Conservation (phyloP, 352 stramenopile genomes). For the Globisporangium paddicum region DNA sequence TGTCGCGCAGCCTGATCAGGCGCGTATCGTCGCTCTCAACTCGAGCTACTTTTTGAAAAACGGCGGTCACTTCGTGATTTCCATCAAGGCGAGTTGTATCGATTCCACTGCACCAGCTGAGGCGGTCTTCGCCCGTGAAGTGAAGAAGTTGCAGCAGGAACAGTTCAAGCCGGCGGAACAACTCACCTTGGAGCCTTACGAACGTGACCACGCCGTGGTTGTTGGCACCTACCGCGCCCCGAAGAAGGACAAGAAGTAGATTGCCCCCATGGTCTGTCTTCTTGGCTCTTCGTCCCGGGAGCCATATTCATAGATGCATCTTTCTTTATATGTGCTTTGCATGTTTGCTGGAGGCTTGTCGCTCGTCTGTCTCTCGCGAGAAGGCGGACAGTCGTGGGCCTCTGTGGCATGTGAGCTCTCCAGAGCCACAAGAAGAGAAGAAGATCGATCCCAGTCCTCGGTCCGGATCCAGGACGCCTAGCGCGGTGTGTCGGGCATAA, state of each 20-base stretch:
- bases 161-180: constrained; percentile 99
- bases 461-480: constrained; percentile 2
- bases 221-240: constrained; percentile 94
- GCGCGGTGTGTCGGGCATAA: background rate
- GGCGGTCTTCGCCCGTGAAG: constrained; percentile 96
- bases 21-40: constrained; percentile 99
- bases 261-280: constrained; percentile 2
- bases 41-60: constrained; percentile 99
- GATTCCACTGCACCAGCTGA: constrained; percentile 98
- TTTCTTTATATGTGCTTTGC: constrained; percentile 8
- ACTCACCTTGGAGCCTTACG: constrained; percentile 99
- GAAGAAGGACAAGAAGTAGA: constrained; percentile 93
- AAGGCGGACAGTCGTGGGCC: background rate
- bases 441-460: constrained; percentile 6
- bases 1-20: constrained; percentile 99
- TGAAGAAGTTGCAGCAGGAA: constrained; percentile 98
- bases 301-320: constrained; percentile 21
- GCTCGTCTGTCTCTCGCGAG: background rate
- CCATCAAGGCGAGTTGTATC: constrained; percentile 99
- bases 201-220: constrained; percentile 98
- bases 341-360: background rate
- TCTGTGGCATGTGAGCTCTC: constrained; percentile 3
- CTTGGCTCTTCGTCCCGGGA: constrained; percentile 15
- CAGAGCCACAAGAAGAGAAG: background rate
- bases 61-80: constrained; percentile 99